phyloP scores from a whole-genome alignment of 192 early-diverging fungal species.

The Gonapodya sp. region DNA sequence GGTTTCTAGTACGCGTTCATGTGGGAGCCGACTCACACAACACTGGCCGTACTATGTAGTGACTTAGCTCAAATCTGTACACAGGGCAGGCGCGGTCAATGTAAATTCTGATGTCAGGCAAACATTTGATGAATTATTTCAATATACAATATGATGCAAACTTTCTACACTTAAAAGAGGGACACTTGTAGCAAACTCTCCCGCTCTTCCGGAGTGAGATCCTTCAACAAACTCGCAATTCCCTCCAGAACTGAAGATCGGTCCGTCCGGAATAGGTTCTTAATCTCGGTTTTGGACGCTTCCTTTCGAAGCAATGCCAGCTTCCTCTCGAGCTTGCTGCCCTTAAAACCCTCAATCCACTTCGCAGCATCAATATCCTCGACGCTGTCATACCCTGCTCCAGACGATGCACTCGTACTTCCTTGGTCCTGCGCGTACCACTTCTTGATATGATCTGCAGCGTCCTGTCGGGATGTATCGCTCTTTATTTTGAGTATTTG shows the following conservation, averaged over 20 bases:
- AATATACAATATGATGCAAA: too few species aligned
- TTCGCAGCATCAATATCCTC: neutral
- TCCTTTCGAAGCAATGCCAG: neutral
- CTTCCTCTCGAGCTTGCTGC: neutral
- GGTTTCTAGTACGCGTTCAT: too few species aligned
- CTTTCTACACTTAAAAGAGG: neutral
- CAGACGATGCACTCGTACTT: neutral
- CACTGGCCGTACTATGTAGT: too few species aligned
- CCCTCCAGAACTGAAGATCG: neutral
- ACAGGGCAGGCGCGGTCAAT: too few species aligned
- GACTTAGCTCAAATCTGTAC: too few species aligned
- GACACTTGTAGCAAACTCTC: neutral
- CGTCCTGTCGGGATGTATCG: constrained; percentile 37
- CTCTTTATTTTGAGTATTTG: constrained; percentile 42
- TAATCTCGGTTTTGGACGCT: neutral
- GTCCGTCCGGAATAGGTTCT: neutral
- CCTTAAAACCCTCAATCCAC: constrained; percentile 6
- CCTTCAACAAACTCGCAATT: neutral
- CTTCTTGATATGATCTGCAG: constrained; percentile 32
- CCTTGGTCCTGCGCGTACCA: constrained; percentile 61
- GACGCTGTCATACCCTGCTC: neutral
- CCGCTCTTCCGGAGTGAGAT: constrained; percentile 3
- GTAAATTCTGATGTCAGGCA: too few species aligned
- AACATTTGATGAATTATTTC: too few species aligned
- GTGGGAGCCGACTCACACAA: too few species aligned